These are phyloP conservation scores for Aureobasidium lini DNA, from an alignment of 2,329 filamentous ascomycete species.

Conservation along the genomic window DNA sequence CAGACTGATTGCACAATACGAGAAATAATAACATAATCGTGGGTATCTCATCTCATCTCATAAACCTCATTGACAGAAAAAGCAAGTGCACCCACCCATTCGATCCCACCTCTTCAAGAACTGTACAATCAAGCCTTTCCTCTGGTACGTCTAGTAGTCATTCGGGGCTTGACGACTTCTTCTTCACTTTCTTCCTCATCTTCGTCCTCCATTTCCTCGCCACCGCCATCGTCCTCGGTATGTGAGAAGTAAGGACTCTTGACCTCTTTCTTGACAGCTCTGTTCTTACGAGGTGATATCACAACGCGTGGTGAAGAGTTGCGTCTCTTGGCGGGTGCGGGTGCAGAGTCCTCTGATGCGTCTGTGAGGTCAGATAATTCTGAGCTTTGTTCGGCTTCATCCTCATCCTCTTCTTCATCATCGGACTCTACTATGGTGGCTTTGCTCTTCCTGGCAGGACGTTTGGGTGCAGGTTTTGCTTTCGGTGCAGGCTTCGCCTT, in stretches of 20 bases:
- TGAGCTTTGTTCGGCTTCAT: neutral
- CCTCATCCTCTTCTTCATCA: constrained; percentile 1
- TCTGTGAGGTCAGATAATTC: neutral
- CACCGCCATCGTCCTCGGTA: constrained; percentile 18
- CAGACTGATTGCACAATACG: neutral
- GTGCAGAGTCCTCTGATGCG: neutral
- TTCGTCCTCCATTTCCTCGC: constrained; percentile 16
- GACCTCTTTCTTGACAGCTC: constrained; percentile 17
- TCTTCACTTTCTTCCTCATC: constrained; percentile 17
- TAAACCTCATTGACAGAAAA: neutral
- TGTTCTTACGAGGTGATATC: constrained; percentile 18
- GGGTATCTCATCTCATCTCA: constrained; percentile 2
- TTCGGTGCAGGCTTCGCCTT: constrained; percentile 7
- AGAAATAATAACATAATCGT: neutral
- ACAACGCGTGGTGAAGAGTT: constrained; percentile 21
- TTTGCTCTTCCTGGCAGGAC: neutral
- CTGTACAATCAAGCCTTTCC: neutral
- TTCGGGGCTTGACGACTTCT: constrained; percentile 24
- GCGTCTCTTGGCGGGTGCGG: neutral
- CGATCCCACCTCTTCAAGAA: neutral
- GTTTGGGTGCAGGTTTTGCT: constrained; percentile 1
- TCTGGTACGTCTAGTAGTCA: constrained; percentile 27
- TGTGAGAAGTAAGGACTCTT: constrained; percentile 21
- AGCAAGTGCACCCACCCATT: neutral
- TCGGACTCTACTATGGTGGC: neutral